Evolutionary conservation across 2,329 filamentous ascomycete species (phyloP).

Genomic region (Rhexocercosporidium sp.): DNA sequence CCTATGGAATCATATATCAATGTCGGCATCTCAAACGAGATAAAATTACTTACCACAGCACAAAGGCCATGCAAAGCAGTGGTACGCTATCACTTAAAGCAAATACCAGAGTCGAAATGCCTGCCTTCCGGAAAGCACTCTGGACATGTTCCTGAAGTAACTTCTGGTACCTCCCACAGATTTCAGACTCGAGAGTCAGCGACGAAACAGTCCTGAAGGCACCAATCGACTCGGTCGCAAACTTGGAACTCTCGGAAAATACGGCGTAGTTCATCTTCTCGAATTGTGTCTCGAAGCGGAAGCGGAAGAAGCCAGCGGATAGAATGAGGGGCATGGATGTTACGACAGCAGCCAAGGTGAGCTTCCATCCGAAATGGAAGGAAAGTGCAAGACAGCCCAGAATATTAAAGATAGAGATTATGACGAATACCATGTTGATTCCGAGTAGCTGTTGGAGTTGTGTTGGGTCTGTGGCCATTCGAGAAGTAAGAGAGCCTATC

Average conservation of each 20-base stretch:
- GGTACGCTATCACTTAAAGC: constrained; percentile 60
- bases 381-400: constrained; percentile 68
- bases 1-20: constrained; percentile 41
- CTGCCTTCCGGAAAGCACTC: constrained; percentile 53
- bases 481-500: constrained; percentile 52
- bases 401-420: constrained; percentile 68
- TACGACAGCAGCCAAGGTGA: constrained; percentile 70
- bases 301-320: constrained; percentile 50
- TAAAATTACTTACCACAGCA: constrained; percentile 47
- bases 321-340: constrained; percentile 59
- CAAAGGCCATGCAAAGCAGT: constrained; percentile 62
- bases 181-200: constrained; percentile 64
- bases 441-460: constrained; percentile 56
- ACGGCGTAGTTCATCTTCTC: constrained; percentile 61
- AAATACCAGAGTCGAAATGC: constrained; percentile 55
- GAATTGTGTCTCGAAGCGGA: constrained; percentile 59
- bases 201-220: constrained; percentile 42
- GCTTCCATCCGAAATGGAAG: constrained; percentile 78
- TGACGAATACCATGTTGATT: constrained; percentile 57
- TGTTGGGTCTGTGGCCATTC: constrained; percentile 54
- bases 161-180: constrained; percentile 53
- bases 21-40: no score
- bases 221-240: constrained; percentile 65
- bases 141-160: constrained; percentile 54
- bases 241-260: constrained; percentile 65